Evolutionary conservation across 352 stramenopile species (phyloP).

Genomic region (Phytophthora pistaciae): DNA sequence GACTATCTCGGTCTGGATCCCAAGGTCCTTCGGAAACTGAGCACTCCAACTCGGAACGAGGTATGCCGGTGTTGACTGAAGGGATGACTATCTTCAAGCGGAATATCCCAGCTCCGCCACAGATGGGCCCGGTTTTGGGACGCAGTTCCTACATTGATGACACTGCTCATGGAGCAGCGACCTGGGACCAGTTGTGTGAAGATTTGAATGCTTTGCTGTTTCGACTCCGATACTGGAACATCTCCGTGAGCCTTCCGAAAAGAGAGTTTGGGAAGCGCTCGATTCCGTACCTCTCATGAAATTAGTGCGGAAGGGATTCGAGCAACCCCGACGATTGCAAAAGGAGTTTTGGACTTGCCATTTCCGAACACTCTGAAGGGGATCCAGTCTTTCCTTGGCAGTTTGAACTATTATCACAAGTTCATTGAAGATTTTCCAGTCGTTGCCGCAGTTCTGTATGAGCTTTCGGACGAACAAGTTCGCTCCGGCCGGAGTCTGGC

Average conservation of each 20-base stretch:
- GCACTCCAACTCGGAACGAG: too few relatives aligned
- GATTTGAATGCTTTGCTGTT: background rate
- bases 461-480: background rate
- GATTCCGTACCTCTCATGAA: background rate
- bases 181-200: background rate
- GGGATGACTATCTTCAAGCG: background rate
- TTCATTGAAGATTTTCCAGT: slow-evolving; percentile 6
- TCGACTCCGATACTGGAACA: background rate
- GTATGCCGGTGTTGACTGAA: background rate
- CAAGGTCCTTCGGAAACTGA: too few relatives aligned
- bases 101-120: background rate
- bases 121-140: background rate
- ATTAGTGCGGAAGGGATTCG: background rate
- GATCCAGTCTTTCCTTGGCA: background rate
- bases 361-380: background rate
- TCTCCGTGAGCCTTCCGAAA: background rate
- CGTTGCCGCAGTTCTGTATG: background rate
- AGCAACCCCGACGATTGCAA: background rate
- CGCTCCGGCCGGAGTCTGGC: background rate
- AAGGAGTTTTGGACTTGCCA: background rate
- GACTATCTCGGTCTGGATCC: background rate
- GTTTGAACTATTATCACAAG: slow-evolving; percentile 4
- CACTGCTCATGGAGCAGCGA: background rate
- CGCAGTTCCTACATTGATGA: background rate
- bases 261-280: background rate